A percentile compares a stretch with the other conserved stretches of the same genome.
Evolutionary conservation across 306 rosid genomes (phyloP).

Genomic region (Styphnolobium japonicum): DNA sequence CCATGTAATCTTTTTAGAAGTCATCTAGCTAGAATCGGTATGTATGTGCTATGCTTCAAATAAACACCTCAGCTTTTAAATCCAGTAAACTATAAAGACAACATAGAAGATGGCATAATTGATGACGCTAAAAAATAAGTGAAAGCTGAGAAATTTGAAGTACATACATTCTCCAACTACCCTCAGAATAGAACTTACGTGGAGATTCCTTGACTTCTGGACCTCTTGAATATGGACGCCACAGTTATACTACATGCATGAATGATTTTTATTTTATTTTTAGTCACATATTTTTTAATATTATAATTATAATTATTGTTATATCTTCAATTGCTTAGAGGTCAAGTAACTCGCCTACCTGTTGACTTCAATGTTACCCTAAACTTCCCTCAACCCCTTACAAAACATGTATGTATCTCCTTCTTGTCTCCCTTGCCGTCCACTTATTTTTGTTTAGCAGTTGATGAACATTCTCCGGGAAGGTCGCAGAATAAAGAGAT

Average conservation of each 20-base stretch:
- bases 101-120: slow-evolving; percentile 13
- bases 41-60: slow-evolving; percentile 20
- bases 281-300: not conserved
- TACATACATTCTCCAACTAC: slow-evolving; percentile 41
- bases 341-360: slow-evolving; percentile 39
- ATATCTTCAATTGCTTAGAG: slow-evolving; percentile 22
- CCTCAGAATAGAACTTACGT: slow-evolving; percentile 3
- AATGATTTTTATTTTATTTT: slow-evolving; percentile 19
- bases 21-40: slow-evolving; percentile 31
- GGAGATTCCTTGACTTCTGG: slow-evolving; percentile 44
- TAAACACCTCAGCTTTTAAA: slow-evolving; percentile 3
- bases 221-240: slow-evolving; percentile 29
- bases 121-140: slow-evolving; percentile 21
- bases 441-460: slow-evolving; percentile 32
- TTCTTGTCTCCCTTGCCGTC: slow-evolving; percentile 11
- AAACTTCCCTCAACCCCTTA: slow-evolving; percentile 18
- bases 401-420: slow-evolving; percentile 19
- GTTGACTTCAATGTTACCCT: slow-evolving; percentile 38
- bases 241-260: slow-evolving; percentile 32
- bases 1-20: slow-evolving; percentile 59
- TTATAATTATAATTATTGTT: slow-evolving; percentile 4
- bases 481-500: not conserved
- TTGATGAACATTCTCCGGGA: slow-evolving; percentile 31
- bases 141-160: slow-evolving; percentile 30
- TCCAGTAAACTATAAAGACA: slow-evolving; percentile 16